Conservation (phyloP, 2,329 filamentous ascomycete genomes). For the Emmonsiellopsis sp. region DNA sequence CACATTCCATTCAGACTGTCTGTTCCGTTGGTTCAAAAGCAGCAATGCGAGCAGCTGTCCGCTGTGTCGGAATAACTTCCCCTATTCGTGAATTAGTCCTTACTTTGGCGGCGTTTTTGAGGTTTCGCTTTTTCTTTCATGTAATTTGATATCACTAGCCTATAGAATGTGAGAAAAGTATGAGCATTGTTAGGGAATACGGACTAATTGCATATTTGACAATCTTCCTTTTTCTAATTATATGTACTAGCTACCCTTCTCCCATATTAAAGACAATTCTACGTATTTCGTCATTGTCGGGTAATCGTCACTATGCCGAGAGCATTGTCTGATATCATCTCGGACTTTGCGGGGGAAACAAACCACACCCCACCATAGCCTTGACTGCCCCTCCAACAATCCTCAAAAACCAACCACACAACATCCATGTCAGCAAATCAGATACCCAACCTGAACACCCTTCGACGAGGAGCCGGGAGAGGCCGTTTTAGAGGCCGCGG, state of each 20-base stretch:
- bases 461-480: slow-evolving; percentile 39
- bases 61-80: slow-evolving; percentile 81
- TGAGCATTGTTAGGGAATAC: too few species aligned
- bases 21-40: slow-evolving; percentile 96
- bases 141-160: background rate
- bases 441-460: slow-evolving; percentile 68
- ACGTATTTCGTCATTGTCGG: too few species aligned
- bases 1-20: slow-evolving; percentile 76
- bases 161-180: too few species aligned
- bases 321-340: background rate
- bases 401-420: background rate
- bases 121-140: background rate
- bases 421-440: slow-evolving; percentile 56
- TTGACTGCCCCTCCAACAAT: background rate
- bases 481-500: slow-evolving; percentile 41
- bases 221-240: too few species aligned
- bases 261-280: too few species aligned
- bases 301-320: too few species aligned
- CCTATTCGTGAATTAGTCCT: slow-evolving; percentile 38
- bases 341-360: background rate
- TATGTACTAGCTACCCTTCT: too few species aligned
- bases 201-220: too few species aligned
- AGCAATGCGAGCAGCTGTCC: slow-evolving; percentile 89
- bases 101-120: slow-evolving; percentile 1
- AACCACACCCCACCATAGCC: background rate